Evolutionary conservation across 192 early-diverging fungal genomes (phyloP), one percentile per base, ranked within the genome.

Genomic region (Spizellomyces punctatus): DNA sequence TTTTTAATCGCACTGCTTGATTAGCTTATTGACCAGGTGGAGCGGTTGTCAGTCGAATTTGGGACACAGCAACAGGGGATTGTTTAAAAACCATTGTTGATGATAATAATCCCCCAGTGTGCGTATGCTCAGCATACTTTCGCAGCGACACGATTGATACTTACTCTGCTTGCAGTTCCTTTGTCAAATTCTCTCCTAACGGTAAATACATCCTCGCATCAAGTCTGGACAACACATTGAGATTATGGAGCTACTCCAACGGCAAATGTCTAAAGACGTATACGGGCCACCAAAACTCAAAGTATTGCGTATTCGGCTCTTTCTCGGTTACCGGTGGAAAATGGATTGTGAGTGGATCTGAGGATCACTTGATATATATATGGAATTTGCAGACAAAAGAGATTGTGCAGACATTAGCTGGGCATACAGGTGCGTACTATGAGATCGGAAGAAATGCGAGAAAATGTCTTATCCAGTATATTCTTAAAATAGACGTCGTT

Each of bases 101-200:
- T 76, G 96, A 98, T 74, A 91, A 93, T 69, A 96, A 96, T 67
- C 96, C 94, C 57, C 90, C 92, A 16, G 96, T 98, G 88, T 95
- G 78, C 86, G 88, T 75, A 63, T 72, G 19, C n/a, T n/a, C n/a
- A 44, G 8, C 2, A n/a, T 0, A 67, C 43, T 17, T 43, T 47
- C 58, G 21, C 54, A 61, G 8, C 55, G n/a, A 16, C 17, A 36
- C 19, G 46, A 41, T 7, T 47, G 50, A 19, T 50, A 56, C 17
- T 61, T 8, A 14, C 58, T 2, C 19, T 44, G 3, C 6, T 52
- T 19, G 43, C 52, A 93, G 90, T 9, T 91, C 94, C 7, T 97
- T 93, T 84, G 95, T 96, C 12, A 96, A 95, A 77, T 99, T 99
- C 76, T 98, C 96, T 43, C 98, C 98, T 46, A 99, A 99, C 78